A percentile compares a stretch with the other conserved stretches of the same genome.
Conservation (phyloP, 2,329 filamentous ascomycete genomes). For the Aureobasidium zeae region DNA sequence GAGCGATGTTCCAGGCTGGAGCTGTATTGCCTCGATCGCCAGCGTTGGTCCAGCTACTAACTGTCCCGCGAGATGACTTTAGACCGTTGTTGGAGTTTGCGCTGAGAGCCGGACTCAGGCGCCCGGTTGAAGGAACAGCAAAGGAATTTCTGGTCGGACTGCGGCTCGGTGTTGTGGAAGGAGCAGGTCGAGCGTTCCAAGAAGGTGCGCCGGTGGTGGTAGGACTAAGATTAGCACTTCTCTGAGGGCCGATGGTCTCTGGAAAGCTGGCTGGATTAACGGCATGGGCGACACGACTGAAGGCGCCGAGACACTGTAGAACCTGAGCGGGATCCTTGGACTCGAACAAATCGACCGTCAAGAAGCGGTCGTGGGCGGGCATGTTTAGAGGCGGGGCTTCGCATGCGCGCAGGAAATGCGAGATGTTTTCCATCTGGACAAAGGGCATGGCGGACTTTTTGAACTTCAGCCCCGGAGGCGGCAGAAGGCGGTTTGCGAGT, state of each 20-base stretch:
- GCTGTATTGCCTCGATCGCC: slow-evolving; percentile 69
- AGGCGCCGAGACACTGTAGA: slow-evolving; percentile 81
- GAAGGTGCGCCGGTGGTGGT: slow-evolving; percentile 24
- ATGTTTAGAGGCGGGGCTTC: slow-evolving; percentile 76
- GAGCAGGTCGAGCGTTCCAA: not conserved
- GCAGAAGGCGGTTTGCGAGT: slow-evolving; percentile 70
- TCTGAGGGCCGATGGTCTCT: slow-evolving; percentile 64
- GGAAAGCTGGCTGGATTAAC: slow-evolving; percentile 67
- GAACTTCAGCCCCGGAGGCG: slow-evolving; percentile 73
- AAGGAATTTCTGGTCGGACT: slow-evolving; percentile 19
- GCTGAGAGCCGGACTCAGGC: slow-evolving; percentile 39
- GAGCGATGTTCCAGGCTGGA: slow-evolving; percentile 96
- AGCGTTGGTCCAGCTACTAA: slow-evolving; percentile 86
- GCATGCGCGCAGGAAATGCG: slow-evolving; percentile 84
- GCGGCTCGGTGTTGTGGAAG: not conserved
- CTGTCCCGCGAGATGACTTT: slow-evolving; percentile 41
- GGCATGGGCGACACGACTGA: slow-evolving; percentile 74
- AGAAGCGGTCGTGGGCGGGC: slow-evolving; percentile 87
- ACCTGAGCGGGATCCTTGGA: slow-evolving; percentile 94
- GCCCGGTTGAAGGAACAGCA: slow-evolving; percentile 25
- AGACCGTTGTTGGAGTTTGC: slow-evolving; percentile 41
- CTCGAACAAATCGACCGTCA: slow-evolving; percentile 94
- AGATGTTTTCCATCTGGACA: slow-evolving; percentile 99
- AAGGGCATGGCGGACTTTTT: slow-evolving; percentile 94
- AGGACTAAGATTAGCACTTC: slow-evolving; percentile 39